phyloP scores from a whole-genome alignment of 2,329 filamentous ascomycete genomes.

The Sordariomycetes sp. region DNA sequence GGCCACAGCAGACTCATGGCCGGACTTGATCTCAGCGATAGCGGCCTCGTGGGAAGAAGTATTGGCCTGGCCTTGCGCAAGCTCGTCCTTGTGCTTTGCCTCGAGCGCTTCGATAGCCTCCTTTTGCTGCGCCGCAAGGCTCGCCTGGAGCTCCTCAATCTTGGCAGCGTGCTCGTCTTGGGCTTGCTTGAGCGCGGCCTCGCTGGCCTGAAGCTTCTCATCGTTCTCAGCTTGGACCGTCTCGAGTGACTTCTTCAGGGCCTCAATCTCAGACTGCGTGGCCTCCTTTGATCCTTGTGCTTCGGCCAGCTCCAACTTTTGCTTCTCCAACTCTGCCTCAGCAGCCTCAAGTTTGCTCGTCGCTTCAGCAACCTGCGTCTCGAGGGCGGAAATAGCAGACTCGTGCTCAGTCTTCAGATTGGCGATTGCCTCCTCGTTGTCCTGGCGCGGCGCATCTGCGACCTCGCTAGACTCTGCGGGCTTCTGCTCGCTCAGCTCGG shows the following conservation, averaged over 20 bases:
- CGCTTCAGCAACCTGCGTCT: slow-evolving; percentile 36
- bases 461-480: slow-evolving; percentile 27
- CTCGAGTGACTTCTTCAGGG: slow-evolving; percentile 42
- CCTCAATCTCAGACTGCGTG: slow-evolving; percentile 36
- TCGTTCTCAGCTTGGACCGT: slow-evolving; percentile 21
- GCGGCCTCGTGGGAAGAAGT: slow-evolving; percentile 37
- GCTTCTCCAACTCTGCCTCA: slow-evolving; percentile 39
- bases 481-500: slow-evolving; percentile 43
- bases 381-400: slow-evolving; percentile 34
- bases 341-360: slow-evolving; percentile 41
- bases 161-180: slow-evolving; percentile 38
- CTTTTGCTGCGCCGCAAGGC: slow-evolving; percentile 40
- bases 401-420: slow-evolving; percentile 41
- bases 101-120: slow-evolving; percentile 38
- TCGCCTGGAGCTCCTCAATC: slow-evolving; percentile 39
- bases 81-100: slow-evolving; percentile 40
- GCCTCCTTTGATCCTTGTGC: slow-evolving; percentile 39
- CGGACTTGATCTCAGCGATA: slow-evolving; percentile 38
- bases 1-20: slow-evolving; percentile 36
- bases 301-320: slow-evolving; percentile 38
- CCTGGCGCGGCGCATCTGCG: slow-evolving; percentile 30
- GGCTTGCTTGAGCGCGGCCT: slow-evolving; percentile 24
- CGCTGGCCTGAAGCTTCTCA: slow-evolving; percentile 21
- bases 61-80: slow-evolving; percentile 35
- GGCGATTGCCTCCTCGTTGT: slow-evolving; percentile 33